Base-by-base conservation (phyloP, 2,329 filamentous ascomycete genomes). In the Paecilomyces dactylethromorphus region DNA sequence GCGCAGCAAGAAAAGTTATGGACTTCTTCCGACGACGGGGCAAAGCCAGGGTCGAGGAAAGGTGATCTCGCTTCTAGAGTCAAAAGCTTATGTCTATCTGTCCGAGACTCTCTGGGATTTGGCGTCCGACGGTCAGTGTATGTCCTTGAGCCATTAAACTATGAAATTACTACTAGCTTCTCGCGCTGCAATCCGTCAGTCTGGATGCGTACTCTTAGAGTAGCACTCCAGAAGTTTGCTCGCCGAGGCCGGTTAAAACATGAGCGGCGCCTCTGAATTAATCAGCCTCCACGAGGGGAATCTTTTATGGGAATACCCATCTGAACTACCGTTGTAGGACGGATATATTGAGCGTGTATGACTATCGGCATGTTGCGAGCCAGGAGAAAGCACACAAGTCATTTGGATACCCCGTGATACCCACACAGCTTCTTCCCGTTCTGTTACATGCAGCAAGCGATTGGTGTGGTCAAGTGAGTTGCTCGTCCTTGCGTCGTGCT, bases 1-100 rank as follows among this genome's bases (percentile, higher is more conserved):
- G 91, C 58, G 90, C 92, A 2, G 92, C 92, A 13, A 88, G 92
- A 72, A 87, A 91, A 71, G 94, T 99, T 45, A 97, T 99, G 92
- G 93, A 99, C 77, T 96, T 97, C 76, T 99, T 99, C 81, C 84
- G 94, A 67, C 84, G 92, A 73, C 85, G 92, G 71, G 91, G 90
- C 58, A 91, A 88, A 77, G 90, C 87, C 66, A 82, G 89, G 69
- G 84, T 82, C 58, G 77, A 73, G 35, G 74, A 77, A 53, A 73
- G 70, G 58, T 75, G 69, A 69, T 54, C 29, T 18, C 53, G 53
- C 58, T 59, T 62, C 60, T 58, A 56, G 65, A 58, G 61, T 63
- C 56, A 59, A 60, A 58, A 63, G 60, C 59, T 58, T 58, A 59
- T 58, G 59, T 62, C 55, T 62, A 60, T 54, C 55, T 55, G 51